Base-by-base conservation (phyloP, 1,139 yeast species). In the Candida sojae region DNA sequence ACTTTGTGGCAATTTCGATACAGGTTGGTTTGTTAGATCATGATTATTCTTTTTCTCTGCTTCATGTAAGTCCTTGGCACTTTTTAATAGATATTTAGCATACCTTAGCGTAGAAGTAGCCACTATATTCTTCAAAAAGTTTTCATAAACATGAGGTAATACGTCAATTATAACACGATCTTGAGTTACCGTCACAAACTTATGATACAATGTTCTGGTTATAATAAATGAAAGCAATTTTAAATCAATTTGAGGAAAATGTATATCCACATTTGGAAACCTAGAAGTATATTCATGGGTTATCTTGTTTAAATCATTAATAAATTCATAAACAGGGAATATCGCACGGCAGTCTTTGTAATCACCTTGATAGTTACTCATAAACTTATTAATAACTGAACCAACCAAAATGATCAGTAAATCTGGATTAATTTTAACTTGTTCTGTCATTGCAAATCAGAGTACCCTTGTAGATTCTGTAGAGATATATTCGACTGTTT, bases 381-480 rank as follows among this genome's bases (percentile, higher is more conserved):
- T 55, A 4, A 59, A 45, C 34, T 53, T 55, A 53, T 70, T 67
- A 48, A 71, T 58, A 7, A 70, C 58, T 6, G 75, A 60, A 11
- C 70, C 70, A 6, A 70, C 58, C 11, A 70, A 58, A 28, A 70
- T 51, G 6, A 54, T 54, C 57, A 54, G 57, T 13, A 54, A 45
- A 30, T 54, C 57, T 2, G 57, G 57, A 31, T 54, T 53, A 39
- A 53, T 50, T 37, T 50, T 53, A 3, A 53, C 53, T 36, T 53
- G 56, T 35, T 54, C 54, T 13, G 57, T 30, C 58, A 55, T 55
- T 17, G 21, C 21, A 17, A 17, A 17, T 2, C 21, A 17, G 21
- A 17, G 21, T 17, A 17, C 21, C 21, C 23, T 31, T 25, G 33
- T 8, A 31, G 29, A 26, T 13, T 33, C 12, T 17, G 8, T 3